Percentiles rank a stretch among this genome's conserved stretches.
Conservation (phyloP, 495 filamentous ascomycete genomes). For the Penicillium antarcticum region DNA sequence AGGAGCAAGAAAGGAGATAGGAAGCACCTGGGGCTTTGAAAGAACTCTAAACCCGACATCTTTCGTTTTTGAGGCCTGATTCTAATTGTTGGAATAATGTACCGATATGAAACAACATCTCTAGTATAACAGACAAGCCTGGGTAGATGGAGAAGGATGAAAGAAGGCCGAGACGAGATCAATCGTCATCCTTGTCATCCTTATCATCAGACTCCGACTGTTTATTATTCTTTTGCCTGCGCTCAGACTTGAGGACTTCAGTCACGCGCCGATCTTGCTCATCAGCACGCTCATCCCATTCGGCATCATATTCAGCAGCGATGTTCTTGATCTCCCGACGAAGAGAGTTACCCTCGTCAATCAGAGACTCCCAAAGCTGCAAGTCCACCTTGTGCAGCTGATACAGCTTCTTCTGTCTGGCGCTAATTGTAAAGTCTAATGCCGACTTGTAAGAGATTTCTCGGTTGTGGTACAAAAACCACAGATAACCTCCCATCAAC, state of each 20-base stretch:
- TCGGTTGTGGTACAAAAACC: conserved; percentile 91
- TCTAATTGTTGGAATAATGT: conserved; percentile 1
- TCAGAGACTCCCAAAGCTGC: conserved; percentile 68
- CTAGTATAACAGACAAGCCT: not conserved
- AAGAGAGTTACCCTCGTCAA: conserved; percentile 79
- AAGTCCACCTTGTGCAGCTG: conserved; percentile 70
- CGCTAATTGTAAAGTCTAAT: conserved; percentile 78
- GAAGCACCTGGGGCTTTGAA: no score
- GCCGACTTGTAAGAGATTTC: conserved; percentile 83
- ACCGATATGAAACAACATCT: not conserved
- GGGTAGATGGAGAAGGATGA: not conserved
- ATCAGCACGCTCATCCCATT: conserved; percentile 83
- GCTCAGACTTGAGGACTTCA: conserved; percentile 63
- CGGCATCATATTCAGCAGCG: conserved; percentile 87
- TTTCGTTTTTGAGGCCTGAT: not conserved
- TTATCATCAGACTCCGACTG: conserved; percentile 44
- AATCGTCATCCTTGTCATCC: conserved; percentile 25
- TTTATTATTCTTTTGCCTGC: conserved; percentile 48
- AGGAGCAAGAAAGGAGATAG: no score
- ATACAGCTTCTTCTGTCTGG: conserved; percentile 76
- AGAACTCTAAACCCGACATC: no score
- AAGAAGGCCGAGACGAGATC: not conserved
- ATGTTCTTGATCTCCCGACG: conserved; percentile 77
- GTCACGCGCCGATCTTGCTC: conserved; percentile 72
- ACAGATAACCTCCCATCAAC: conserved; percentile 85